Base-by-base conservation (phyloP, 75 land plant genomes). In the Gnetum montanum region DNA sequence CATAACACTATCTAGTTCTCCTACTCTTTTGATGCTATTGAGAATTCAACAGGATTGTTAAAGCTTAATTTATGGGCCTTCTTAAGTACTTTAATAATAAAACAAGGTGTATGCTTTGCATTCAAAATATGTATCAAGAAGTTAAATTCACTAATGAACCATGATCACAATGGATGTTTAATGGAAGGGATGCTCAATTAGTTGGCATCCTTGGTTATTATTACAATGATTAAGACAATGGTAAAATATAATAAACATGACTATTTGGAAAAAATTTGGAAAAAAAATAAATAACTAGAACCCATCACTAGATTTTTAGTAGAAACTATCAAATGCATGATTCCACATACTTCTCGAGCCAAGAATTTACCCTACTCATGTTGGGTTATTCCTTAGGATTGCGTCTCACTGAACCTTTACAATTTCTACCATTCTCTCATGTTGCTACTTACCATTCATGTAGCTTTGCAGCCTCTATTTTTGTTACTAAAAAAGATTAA, bases 151-250 rank as follows among this genome's bases (percentile, higher is more conserved):
- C 48, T 27, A 1, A 54, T 28, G 38, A 68, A 67, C 15, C 53
- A 65, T 6, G 10, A 35, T 46, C 33, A 18, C 30, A 58, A 74
- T 58, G 86, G 67, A 30, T 60, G 65, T 54, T 34, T 62, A 3
- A 34, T 62, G 12, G 70, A 69, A 49, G 86, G 72, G 47, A 49
- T 90, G 45, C 40, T 77, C 35, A 78, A 76, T 2, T 90, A 90
- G 96, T 19, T 83, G 8, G 53, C 64, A 64, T 86, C 87, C 24
- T 74, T 84, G 10, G 61, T 72, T 16, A 75, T 90, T 47, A 55
- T 77, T n/a, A 77, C 84, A 43, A 61, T 34, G 55, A 46, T 76
- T 66, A 70, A 58, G 13, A 34, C 48, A n/a, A 47, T 34, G 10
- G 37, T 20, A 19, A 26, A 28, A 40, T 23, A 51, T 15, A 8